Base-by-base conservation (phyloP, 2,329 filamentous ascomycete genomes). In the Myriangium duriaei region DNA sequence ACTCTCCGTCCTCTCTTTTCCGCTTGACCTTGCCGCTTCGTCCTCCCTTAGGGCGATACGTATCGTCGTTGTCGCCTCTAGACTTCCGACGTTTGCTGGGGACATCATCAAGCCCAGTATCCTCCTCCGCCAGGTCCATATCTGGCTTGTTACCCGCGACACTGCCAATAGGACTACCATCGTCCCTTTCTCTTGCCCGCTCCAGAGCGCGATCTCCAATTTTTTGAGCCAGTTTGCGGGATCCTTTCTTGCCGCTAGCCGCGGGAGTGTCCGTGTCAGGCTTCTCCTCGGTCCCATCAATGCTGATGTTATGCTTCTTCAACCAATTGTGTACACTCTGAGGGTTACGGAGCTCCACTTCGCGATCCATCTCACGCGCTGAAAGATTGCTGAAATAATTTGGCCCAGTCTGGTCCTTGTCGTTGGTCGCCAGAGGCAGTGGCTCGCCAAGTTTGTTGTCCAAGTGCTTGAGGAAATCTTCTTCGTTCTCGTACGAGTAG, bases 291-390 rank as follows among this genome's bases (percentile, higher is more conserved):
- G 43, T 31, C 6, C 33, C 18, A 17, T 43, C 42, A 10, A 39
- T 38, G 18, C 32, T 39, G 38, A 40, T 40, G 26, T 44, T 40
- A 39, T 58, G 53, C 16, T 48, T 47, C 39, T 50, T 51, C 10
- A 98, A 72, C 91, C 91, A 98, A 58, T 92, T 95, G 63, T 93
- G 92, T 3, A 94, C 87, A 42, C 83, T 92, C 30, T 85, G 82
- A 0, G 87, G 86, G 56, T 96, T 96, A 36, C 73, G 73, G 15
- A 85, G 59, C 39, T 76, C 68, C 30, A 68, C 57, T 37, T 54
- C 51, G 16, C 55, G 47, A 21, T 74, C 65, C 41, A 67, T 61
- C 37, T 62, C 55, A 49, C 67, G 64, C 30, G 67, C 56, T 31
- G 51, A 64, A 34, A 57, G 42, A 4, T 54, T 61, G 40, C 56